Base-by-base conservation (phyloP, 2,329 filamentous ascomycete genomes). In the Aspergillus caelatus region DNA sequence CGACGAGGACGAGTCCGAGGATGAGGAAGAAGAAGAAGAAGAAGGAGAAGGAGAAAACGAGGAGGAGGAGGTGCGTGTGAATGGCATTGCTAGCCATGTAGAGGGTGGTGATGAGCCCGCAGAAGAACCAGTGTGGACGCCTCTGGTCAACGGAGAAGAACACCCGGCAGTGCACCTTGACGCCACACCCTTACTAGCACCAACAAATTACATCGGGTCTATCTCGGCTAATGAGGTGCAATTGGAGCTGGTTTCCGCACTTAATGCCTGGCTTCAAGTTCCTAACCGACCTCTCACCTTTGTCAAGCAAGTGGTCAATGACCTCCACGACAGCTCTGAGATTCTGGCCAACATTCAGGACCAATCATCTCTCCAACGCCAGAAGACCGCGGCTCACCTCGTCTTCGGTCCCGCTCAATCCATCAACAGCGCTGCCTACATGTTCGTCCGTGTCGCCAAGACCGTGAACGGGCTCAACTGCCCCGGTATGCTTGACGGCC, bases 341-440 rank as follows among this genome's bases (percentile, higher is more conserved):
- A 74, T 72, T 59, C 66, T 81, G 4, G 79, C 80, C 57, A 79
- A 82, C 65, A 70, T 82, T 16, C 67, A 81, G 65, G 79, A 81
- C 57, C 58, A 65, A 1, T 79, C 79, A 0, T 34, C 62, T 2
- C 63, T 78, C 1, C 70, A 79, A 1, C 71, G 78, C 3, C 76
- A 75, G 3, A 70, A 68, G n/a, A 77, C 78, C 7, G 63, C 78
- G 0, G 68, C 76, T 1, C 79, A 81, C 60, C 64, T 63, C 1
- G 69, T 81, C 5, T 82, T 75, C 61, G 79, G 79, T 0, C 34
- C 46, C 5, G 67, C 70, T 0, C 78, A 80, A 58, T 72, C 77
- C 2, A 76, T 81, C 58, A 80, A 81, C 63, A 70, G 70, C 3
- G 74, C 79, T 2, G 74, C 67, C 5, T 79, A 73, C 63, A 62